Evolutionary conservation across 805 yeast species (phyloP).

Genomic region (Candida ficus): DNA sequence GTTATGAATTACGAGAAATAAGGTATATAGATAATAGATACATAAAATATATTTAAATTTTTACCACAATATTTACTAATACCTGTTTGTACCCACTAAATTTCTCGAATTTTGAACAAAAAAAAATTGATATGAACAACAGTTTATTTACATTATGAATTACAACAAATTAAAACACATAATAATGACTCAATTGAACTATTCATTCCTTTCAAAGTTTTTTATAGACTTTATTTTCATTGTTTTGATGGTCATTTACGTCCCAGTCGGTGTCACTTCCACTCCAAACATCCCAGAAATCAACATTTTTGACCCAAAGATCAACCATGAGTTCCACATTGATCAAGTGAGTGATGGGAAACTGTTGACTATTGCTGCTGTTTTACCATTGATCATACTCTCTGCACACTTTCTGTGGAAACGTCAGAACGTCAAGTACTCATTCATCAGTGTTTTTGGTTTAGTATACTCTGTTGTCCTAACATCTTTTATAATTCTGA

Average conservation of each 20-base stretch:
- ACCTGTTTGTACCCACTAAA: too few species aligned
- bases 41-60: too few species aligned
- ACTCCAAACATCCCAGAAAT: slow-evolving; percentile 7
- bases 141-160: neutral
- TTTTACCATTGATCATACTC: slow-evolving; percentile 1
- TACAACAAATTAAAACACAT: neutral
- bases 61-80: neutral
- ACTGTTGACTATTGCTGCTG: neutral
- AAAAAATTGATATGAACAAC: too few species aligned
- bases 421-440: slow-evolving; percentile 4
- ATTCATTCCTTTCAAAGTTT: slow-evolving; percentile 5
- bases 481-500: slow-evolving; percentile 19
- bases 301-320: slow-evolving; percentile 11
- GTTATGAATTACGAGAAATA: too few species aligned
- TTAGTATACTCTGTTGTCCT: slow-evolving; percentile 5
- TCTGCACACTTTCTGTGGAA: slow-evolving; percentile 3
- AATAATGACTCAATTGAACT: slow-evolving; percentile 1
- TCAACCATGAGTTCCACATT: slow-evolving; percentile 2
- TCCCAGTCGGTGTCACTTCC: slow-evolving; percentile 4
- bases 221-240: slow-evolving; percentile 3
- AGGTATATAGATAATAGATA: slow-evolving; percentile 4
- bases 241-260: neutral
- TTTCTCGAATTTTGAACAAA: too few species aligned
- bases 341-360: slow-evolving; percentile 7
- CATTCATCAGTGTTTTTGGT: slow-evolving; percentile 9